Percentiles rank a stretch among this genome's conserved stretches.
Evolutionary conservation across 139 green algal species (phyloP).

Genomic region (Chlamydomonas incerta): DNA sequence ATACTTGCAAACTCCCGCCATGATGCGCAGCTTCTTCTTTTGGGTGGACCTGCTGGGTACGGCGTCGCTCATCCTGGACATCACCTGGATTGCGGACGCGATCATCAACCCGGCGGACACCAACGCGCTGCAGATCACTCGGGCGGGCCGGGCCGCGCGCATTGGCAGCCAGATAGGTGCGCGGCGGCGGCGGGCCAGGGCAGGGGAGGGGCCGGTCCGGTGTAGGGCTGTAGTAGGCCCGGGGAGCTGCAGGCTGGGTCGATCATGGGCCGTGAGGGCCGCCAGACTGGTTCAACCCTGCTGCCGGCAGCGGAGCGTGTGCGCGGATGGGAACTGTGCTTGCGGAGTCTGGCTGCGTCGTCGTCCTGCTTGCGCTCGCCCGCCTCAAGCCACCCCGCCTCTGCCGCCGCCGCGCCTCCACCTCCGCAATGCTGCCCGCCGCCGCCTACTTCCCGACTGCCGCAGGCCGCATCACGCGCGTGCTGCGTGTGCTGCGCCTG

Average conservation of each 20-base stretch:
- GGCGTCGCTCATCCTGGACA: conserved; percentile 26
- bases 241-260: too few relatives aligned
- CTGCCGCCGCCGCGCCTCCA: neutral
- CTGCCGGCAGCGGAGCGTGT: too few relatives aligned
- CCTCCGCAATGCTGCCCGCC: neutral
- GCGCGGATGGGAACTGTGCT: too few relatives aligned
- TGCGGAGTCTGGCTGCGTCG: too few relatives aligned
- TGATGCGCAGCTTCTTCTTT: conserved; percentile 40
- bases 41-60: conserved; percentile 33
- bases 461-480: conserved; percentile 16
- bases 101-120: neutral
- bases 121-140: conserved; percentile 33
- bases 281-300: too few relatives aligned
- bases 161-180: neutral
- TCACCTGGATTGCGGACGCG: neutral
- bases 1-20: too few relatives aligned
- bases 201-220: too few relatives aligned
- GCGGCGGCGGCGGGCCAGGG: neutral
- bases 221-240: too few relatives aligned
- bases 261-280: too few relatives aligned
- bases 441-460: too few relatives aligned
- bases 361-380: too few relatives aligned
- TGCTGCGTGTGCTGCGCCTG: conserved; percentile 18
- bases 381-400: too few relatives aligned
- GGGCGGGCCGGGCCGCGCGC: neutral